Evolutionary conservation across 345 rosid genomes (phyloP).

Genomic region (Euphorbia pulcherrima): DNA sequence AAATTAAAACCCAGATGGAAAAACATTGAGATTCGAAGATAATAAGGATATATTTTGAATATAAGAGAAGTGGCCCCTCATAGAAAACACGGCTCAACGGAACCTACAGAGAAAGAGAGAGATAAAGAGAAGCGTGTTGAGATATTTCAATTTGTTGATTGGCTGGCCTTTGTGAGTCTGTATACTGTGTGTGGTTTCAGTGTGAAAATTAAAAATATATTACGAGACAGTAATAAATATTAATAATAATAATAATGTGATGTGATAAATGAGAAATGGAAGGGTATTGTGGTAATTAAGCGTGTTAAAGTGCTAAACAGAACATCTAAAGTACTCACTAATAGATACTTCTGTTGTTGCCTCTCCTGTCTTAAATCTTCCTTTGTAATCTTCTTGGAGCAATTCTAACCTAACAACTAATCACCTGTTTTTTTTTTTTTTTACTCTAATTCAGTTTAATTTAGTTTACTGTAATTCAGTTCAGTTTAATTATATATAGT

Average conservation of each 20-base stretch:
- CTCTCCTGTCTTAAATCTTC: neutral
- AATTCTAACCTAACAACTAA: neutral
- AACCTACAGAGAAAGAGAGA: slow-evolving; percentile 10
- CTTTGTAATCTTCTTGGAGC: neutral
- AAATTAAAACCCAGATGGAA: slow-evolving; percentile 37
- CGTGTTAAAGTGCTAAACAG: neutral
- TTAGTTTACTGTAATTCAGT: no score
- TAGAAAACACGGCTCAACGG: slow-evolving; percentile 15
- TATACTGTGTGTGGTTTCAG: neutral
- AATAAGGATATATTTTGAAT: slow-evolving; percentile 12
- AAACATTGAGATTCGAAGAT: slow-evolving; percentile 31
- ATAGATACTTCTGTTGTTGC: neutral
- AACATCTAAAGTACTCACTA: neutral
- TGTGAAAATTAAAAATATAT: slow-evolving; percentile 1
- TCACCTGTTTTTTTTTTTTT: no score
- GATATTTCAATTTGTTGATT: slow-evolving; percentile 48
- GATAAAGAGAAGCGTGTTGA: slow-evolving; percentile 16
- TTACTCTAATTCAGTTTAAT: no score
- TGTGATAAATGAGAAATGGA: slow-evolving; percentile 20
- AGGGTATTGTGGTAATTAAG: slow-evolving; percentile 1
- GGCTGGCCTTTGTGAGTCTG: slow-evolving; percentile 33
- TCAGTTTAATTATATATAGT: no score
- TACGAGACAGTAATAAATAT: no score
- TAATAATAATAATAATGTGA: no score
- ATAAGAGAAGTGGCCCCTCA: slow-evolving; percentile 4